Base-by-base conservation (phyloP, 495 filamentous ascomycete genomes). In the Ramalina peruviana region DNA sequence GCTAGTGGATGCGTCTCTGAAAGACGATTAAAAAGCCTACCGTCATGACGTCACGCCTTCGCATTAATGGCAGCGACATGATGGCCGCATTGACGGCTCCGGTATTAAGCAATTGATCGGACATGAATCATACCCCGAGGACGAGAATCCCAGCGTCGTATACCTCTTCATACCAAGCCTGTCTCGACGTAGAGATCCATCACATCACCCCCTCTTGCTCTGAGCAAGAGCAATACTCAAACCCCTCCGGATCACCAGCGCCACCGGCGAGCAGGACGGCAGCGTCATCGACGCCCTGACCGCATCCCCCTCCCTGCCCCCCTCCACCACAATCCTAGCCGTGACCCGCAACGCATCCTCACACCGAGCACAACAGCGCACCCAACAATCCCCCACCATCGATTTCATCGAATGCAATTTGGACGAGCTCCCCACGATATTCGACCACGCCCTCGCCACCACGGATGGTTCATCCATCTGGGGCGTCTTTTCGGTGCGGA, bases 251-350 rank as follows among this genome's bases (percentile, higher is more conserved):
- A 61, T 88, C 49, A 78, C 81, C 21, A 82, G 83, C 17, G 83
- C 80, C 4, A 88, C 81, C 1, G 82, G 82, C 59, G 75, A 83
- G 53, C 85, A 88, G 61, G 83, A 85, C 49, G 72, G 78, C 25
- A 68, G 72, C 12, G 62, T 81, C 27, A 67, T 88, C 56, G 61
- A 72, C 4, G 73, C 69, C 45, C 75, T 88, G 26, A 61, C 81
- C 19, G 44, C 55, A 12, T 54, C 62, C 20, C 63, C 65, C 4
- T 43, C 66, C 40, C 40, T 54, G 3, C 30, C 30, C 0, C 48
- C 64, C 11, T 56, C 66, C 23, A 69, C 81, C 61, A 71, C 78
- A 46, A 78, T 88, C 55, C 72, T 88, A 11, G 85, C 79, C 20
- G 66, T 87, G 15, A 86, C 84, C 0, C 80, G 84, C 43, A 71